A percentile compares a stretch with the other conserved stretches of the same genome.
Conservation (phyloP, 106 monocot genomes). For the Amphibolis antarctica region DNA sequence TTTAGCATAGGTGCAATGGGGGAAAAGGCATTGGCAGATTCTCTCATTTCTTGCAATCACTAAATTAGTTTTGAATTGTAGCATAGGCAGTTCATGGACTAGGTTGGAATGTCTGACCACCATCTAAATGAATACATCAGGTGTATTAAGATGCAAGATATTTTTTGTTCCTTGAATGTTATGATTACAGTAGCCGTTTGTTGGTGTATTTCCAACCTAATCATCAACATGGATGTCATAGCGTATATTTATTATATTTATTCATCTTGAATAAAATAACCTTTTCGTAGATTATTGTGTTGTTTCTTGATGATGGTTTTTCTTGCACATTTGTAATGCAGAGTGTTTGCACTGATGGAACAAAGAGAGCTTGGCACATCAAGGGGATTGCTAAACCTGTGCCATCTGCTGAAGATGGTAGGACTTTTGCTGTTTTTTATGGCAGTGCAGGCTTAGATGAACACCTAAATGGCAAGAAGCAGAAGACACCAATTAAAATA, state of each 20-base stretch:
- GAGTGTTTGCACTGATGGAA: not conserved
- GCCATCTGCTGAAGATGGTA: not conserved
- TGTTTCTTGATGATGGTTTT: not conserved
- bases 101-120: too few species aligned
- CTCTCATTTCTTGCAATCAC: too few species aligned
- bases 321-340: not conserved
- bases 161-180: not conserved
- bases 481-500: slow-evolving; percentile 3
- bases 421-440: slow-evolving; percentile 23
- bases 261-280: too few species aligned
- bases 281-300: not conserved
- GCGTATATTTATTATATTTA: not conserved
- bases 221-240: not conserved
- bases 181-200: too few species aligned
- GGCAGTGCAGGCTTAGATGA: slow-evolving; percentile 12
- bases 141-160: too few species aligned
- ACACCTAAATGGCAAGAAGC: slow-evolving; percentile 28
- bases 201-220: too few species aligned
- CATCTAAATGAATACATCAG: too few species aligned
- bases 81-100: too few species aligned
- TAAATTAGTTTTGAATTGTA: too few species aligned
- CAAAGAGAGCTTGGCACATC: slow-evolving; percentile 9
- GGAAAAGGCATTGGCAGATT: too few species aligned
- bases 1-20: too few species aligned
- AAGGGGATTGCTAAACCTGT: not conserved